Evolutionary conservation across 148 eudicot species (phyloP), one percentile per base, ranked within the genome.

Genomic region (Nepenthes mirabilis): DNA sequence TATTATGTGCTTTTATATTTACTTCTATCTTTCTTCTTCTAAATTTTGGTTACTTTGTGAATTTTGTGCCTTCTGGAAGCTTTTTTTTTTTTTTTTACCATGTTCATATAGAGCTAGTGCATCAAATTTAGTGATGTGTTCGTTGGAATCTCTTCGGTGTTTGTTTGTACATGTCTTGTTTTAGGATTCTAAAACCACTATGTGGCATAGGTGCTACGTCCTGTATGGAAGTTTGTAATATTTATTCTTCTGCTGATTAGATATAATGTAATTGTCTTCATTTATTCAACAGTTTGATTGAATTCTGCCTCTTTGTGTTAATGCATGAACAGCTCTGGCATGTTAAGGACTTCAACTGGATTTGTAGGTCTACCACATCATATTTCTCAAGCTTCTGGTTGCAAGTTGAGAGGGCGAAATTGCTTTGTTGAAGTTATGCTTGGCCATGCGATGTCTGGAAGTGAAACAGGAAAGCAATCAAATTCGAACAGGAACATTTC

Each of bases 401-500:
- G 80, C 75, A 80, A 82, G 72, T 67, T 84, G 65, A 76, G 79
- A 67, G 88, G 87, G 47, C 82, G 83, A 75, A 85, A 70, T 74
- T 82, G 81, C 76, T 93, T 74, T 71, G 77, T 79, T 64, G 98
- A 93, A 80, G 90, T 93, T 61, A 78, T 88, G 49, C 73, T 93
- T 63, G 95, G 98, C 58, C 81, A 79, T 68, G 58, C 64, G 58
- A 55, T 55, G 47, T 53, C 70, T 62, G 82, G 62, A 72, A 75
- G 70, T 77, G 82, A 68, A 37, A 75, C 75, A 45, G 56, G 53
- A n/a, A 65, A 65, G 62, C 70, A 63, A 59, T 64, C 67, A 36
- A 73, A 70, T 68, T 63, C 58, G 48, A 70, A 74, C 37, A 74
- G 68, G 58, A 75, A 68, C 72, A 37, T 66, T 43, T 50, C 73